Evolutionary conservation across 2,329 filamentous ascomycete species (phyloP).

Genomic region (Magnaporthiopsis rhizophila): DNA sequence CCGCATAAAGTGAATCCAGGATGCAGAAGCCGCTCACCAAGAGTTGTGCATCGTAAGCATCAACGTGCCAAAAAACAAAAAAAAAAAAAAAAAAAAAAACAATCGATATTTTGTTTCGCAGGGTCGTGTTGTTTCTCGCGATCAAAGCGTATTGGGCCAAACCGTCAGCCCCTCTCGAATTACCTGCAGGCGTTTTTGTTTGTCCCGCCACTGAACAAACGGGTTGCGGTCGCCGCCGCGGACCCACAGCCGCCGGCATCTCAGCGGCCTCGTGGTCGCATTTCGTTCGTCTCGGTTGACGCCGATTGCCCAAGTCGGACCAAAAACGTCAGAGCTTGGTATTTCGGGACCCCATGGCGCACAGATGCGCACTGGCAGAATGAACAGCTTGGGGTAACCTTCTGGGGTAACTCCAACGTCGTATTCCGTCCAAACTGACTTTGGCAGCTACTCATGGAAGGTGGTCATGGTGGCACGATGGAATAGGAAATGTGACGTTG

Average conservation of each 20-base stretch:
- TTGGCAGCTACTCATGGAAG: background rate
- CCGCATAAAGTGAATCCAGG: background rate
- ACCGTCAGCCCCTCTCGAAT: background rate
- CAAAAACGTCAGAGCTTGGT: background rate
- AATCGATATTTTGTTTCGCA: background rate
- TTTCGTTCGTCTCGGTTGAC: background rate
- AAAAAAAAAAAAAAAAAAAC: too few relatives aligned
- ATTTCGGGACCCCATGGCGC: background rate
- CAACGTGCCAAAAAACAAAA: too few relatives aligned
- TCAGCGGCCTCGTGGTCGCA: background rate
- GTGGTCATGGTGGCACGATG: background rate
- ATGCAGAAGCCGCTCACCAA: too few relatives aligned
- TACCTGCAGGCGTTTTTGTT: background rate
- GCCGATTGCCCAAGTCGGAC: background rate
- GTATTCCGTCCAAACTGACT: background rate
- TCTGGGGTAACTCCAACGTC: background rate
- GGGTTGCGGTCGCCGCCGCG: background rate
- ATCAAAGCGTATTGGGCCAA: too few relatives aligned
- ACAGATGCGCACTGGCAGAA: background rate
- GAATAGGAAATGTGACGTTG: background rate
- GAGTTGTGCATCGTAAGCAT: too few relatives aligned
- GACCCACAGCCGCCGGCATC: too few relatives aligned
- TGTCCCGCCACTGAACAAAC: background rate
- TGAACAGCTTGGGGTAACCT: background rate
- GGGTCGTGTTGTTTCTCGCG: too few relatives aligned